phyloP scores from a whole-genome alignment of 2,329 filamentous ascomycete species.

The Alternaria longipes region DNA sequence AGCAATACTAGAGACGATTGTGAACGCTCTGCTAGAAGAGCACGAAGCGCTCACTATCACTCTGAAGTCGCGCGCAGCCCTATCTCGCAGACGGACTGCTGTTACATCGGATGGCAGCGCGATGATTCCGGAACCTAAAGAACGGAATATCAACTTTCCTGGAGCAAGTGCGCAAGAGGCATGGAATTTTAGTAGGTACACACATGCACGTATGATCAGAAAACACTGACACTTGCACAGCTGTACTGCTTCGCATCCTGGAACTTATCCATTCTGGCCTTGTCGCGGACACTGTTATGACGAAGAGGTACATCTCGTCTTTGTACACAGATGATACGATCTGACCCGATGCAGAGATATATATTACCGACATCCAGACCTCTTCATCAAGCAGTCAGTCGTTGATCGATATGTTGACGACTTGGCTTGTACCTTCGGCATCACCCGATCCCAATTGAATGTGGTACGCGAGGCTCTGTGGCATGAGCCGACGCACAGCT shows the following conservation, averaged over 20 bases:
- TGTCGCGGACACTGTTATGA: conserved; percentile 58
- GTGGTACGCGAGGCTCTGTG: conserved; percentile 63
- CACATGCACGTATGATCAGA: not conserved
- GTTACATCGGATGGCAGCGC: conserved; percentile 3
- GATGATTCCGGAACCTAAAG: conserved; percentile 25
- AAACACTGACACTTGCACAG: conserved; percentile 46
- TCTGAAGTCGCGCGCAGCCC: conserved; percentile 51
- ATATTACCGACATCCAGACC: conserved; percentile 77
- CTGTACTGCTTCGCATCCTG: conserved; percentile 64
- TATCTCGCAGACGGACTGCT: conserved; percentile 31
- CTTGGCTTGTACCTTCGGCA: conserved; percentile 73
- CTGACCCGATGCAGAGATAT: conserved; percentile 68
- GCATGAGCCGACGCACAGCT: conserved; percentile 35
- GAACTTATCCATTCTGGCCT: conserved; percentile 65
- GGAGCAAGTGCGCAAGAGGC: conserved; percentile 65
- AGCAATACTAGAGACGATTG: conserved; percentile 62
- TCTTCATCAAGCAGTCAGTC: conserved; percentile 73
- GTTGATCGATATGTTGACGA: conserved; percentile 80
- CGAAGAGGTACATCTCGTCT: conserved; percentile 60
- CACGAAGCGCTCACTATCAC: conserved; percentile 59
- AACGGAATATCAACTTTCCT: conserved; percentile 59
- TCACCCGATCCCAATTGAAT: conserved; percentile 72
- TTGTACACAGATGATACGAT: not conserved
- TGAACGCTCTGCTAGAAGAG: conserved; percentile 62
- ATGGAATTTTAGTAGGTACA: conserved; percentile 63